Percentiles rank a stretch among this genome's conserved stretches.
These are phyloP conservation scores for Colletotrichum acutatum DNA, from an alignment of 2,329 filamentous ascomycete genomes.

Conservation along the genomic window DNA sequence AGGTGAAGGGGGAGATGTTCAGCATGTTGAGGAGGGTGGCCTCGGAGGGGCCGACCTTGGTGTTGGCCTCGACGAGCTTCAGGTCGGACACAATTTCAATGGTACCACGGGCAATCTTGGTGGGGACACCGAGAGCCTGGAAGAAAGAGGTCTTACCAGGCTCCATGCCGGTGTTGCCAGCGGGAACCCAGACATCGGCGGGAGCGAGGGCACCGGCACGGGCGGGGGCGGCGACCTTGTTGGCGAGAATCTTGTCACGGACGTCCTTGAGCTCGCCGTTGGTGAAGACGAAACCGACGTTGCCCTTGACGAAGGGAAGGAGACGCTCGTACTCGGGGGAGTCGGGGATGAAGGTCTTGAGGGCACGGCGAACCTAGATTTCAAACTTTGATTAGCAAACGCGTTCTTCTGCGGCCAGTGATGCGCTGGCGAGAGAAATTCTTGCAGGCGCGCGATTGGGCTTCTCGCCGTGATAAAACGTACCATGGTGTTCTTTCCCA, in stretches of 20 bases:
- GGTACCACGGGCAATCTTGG: constrained; percentile 99
- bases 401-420: not conserved
- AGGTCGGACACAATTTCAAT: constrained; percentile 99
- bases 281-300: constrained; percentile 99
- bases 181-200: constrained; percentile 91
- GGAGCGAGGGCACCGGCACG: constrained; percentile 98
- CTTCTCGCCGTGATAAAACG: constrained; percentile 39
- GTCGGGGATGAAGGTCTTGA: constrained; percentile 93
- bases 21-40: constrained; percentile 99
- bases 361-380: constrained; percentile 86
- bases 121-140: constrained; percentile 99
- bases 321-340: constrained; percentile 98
- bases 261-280: constrained; percentile 92
- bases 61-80: constrained; percentile 93
- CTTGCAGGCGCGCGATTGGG: not conserved
- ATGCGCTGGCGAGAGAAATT: not conserved
- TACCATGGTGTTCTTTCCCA: constrained; percentile 99
- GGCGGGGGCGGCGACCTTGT: constrained; percentile 97
- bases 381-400: not conserved
- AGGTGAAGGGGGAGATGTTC: constrained; percentile 99
- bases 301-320: constrained; percentile 94
- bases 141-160: constrained; percentile 99
- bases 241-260: constrained; percentile 93
- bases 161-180: constrained; percentile 99
- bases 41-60: constrained; percentile 98